Evolutionary conservation across 352 stramenopile species (phyloP).

Genomic region (Thraustochytrium sp.): DNA sequence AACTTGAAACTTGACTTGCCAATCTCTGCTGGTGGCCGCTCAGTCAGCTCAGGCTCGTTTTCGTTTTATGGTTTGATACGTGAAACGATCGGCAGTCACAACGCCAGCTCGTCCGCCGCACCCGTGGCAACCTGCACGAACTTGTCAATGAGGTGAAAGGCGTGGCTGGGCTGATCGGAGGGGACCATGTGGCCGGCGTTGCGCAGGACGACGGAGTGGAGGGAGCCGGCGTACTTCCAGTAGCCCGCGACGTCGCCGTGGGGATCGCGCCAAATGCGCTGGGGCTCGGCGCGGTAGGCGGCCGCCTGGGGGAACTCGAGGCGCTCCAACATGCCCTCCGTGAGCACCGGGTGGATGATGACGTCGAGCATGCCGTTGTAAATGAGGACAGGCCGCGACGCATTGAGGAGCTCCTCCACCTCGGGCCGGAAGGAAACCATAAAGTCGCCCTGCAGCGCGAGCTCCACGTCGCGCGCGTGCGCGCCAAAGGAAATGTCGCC

Average conservation of each 20-base stretch:
- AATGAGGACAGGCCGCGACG: slow-evolving; percentile 45
- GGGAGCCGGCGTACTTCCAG: slow-evolving; percentile 11
- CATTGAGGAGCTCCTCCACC: slow-evolving; percentile 41
- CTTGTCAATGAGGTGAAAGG: slow-evolving; percentile 42
- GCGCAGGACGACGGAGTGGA: slow-evolving; percentile 38
- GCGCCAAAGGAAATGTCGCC: slow-evolving; percentile 38
- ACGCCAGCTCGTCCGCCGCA: no score
- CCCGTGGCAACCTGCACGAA: slow-evolving; percentile 18
- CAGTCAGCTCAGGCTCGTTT: no score
- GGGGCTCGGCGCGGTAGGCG: slow-evolving; percentile 7
- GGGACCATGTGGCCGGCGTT: slow-evolving; percentile 48
- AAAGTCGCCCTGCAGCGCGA: slow-evolving; percentile 45
- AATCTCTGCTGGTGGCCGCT: no score
- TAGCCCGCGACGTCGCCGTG: slow-evolving; percentile 46
- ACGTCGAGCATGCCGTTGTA: slow-evolving; percentile 52
- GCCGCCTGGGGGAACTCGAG: slow-evolving; percentile 46
- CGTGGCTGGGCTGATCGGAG: slow-evolving; percentile 40
- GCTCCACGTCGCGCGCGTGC: slow-evolving; percentile 41
- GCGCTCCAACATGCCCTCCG: slow-evolving; percentile 38
- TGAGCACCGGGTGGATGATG: slow-evolving; percentile 51
- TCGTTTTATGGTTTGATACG: no score
- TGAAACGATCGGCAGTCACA: no score
- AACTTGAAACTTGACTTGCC: no score
- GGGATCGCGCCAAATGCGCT: slow-evolving; percentile 45
- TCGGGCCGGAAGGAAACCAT: slow-evolving; percentile 50